phyloP scores from a whole-genome alignment of 176 grass and related monocot genomes.

The Avena insularis region DNA sequence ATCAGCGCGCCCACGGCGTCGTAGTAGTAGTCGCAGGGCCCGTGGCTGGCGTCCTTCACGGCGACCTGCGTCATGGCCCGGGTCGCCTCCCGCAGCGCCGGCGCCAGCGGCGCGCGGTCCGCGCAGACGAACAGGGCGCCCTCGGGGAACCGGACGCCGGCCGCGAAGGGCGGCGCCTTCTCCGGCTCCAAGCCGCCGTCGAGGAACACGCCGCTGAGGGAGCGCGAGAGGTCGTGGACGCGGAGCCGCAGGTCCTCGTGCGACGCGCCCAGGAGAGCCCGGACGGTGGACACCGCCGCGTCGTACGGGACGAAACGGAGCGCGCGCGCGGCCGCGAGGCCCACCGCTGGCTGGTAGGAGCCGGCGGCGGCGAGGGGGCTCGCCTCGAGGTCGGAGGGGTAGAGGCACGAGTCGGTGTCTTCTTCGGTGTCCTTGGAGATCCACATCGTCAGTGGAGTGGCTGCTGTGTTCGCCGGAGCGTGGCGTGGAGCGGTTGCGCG shows the following conservation, averaged over 20 bases:
- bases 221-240: slow-evolving; percentile 8
- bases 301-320: slow-evolving; percentile 18
- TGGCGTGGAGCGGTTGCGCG: not conserved
- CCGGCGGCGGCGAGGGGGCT: not conserved
- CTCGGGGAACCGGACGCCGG: not conserved
- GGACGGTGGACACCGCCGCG: slow-evolving; percentile 20
- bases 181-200: not conserved
- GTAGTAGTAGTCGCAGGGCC: not conserved
- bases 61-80: not conserved
- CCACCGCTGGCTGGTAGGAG: not conserved
- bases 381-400: not conserved
- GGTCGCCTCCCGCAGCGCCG: not conserved
- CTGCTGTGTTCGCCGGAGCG: not conserved
- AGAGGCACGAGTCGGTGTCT: not conserved
- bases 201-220: not conserved
- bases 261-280: not conserved
- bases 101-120: not conserved
- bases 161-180: not conserved
- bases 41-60: not conserved
- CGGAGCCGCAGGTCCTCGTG: slow-evolving; percentile 30
- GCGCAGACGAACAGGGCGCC: slow-evolving; percentile 7
- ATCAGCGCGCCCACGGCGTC: not conserved
- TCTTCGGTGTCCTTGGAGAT: not conserved
- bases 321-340: not conserved
- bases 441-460: not conserved